These are phyloP conservation scores for Arctostaphylos glauca DNA, from an alignment of 148 eudicot genomes.

Conservation along the genomic window DNA sequence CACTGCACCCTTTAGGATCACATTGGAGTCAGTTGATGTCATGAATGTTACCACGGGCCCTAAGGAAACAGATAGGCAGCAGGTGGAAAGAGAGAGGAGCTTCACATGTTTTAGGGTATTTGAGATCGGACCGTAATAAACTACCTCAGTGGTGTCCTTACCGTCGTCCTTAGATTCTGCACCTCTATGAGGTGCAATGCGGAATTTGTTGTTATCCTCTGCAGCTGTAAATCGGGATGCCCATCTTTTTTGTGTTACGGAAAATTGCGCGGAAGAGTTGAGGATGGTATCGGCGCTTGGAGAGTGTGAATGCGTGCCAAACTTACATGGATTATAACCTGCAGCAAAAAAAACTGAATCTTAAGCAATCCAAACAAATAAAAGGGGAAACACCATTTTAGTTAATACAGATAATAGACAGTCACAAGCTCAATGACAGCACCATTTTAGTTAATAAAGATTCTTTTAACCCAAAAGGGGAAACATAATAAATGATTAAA, in stretches of 20 bases:
- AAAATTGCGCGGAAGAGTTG: conserved; percentile 26
- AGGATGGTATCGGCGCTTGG: conserved; percentile 23
- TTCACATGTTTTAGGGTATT: conserved; percentile 82
- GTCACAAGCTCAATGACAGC: neutral
- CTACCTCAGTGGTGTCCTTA: conserved; percentile 38
- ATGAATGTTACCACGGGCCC: conserved; percentile 93
- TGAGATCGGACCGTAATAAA: conserved; percentile 80
- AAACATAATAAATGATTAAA: neutral
- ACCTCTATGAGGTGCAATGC: conserved; percentile 68
- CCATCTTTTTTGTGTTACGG: conserved; percentile 51
- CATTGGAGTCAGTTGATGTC: conserved; percentile 78
- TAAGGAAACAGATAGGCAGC: conserved; percentile 87
- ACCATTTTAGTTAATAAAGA: neutral
- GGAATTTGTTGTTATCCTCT: conserved; percentile 61
- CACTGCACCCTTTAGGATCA: conserved; percentile 89
- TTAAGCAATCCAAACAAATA: neutral
- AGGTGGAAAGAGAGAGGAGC: conserved; percentile 90
- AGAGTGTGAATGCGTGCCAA: conserved; percentile 28
- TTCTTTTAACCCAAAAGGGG: neutral
- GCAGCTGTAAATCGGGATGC: conserved; percentile 45
- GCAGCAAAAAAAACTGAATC: conserved; percentile 5
- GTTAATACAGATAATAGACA: too few relatives aligned
- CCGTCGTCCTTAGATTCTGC: conserved; percentile 31
- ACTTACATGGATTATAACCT: conserved; percentile 40
- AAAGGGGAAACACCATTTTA: neutral